Percentiles rank a stretch among this genome's conserved stretches.
These are phyloP conservation scores for Tetracladium setigerum DNA, from an alignment of 495 filamentous ascomycete species.

Conservation along the genomic window DNA sequence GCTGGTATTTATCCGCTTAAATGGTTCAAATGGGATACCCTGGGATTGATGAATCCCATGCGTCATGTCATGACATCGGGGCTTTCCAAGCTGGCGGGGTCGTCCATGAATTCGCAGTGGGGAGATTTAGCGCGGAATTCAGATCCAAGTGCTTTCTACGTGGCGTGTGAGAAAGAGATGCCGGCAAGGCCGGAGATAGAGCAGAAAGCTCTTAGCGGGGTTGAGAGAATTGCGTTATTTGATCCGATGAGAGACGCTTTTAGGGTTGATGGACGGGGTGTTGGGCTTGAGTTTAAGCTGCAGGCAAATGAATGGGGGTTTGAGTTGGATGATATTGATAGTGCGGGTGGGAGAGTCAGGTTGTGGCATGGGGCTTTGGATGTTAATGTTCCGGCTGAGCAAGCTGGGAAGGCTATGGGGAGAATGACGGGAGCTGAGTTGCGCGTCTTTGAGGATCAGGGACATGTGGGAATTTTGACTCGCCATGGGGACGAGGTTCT, in stretches of 20 bases:
- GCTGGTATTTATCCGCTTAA: background rate
- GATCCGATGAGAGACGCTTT: constrained; percentile 6
- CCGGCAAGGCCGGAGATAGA: background rate
- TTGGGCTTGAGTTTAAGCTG: background rate
- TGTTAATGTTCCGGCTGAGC: background rate
- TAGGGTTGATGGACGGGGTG: background rate
- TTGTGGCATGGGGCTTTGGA: constrained; percentile 1
- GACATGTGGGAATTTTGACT: background rate
- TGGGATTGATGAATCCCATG: too few species aligned
- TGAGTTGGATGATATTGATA: background rate
- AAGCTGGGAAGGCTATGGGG: background rate
- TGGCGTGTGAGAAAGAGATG: constrained; percentile 1
- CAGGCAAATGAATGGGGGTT: background rate
- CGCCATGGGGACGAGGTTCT: constrained; percentile 3
- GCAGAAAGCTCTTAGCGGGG: background rate
- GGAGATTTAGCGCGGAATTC: constrained; percentile 1
- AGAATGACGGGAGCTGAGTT: background rate
- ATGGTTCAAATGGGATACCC: background rate
- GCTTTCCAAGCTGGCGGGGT: background rate
- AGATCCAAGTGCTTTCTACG: background rate
- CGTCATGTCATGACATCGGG: background rate
- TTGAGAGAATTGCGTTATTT: background rate
- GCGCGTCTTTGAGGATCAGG: background rate
- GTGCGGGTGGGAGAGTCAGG: background rate
- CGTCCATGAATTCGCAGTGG: constrained; percentile 1